Evolutionary conservation across 805 yeast genomes (phyloP).

Genomic region (Debaryomyces hansenii): DNA sequence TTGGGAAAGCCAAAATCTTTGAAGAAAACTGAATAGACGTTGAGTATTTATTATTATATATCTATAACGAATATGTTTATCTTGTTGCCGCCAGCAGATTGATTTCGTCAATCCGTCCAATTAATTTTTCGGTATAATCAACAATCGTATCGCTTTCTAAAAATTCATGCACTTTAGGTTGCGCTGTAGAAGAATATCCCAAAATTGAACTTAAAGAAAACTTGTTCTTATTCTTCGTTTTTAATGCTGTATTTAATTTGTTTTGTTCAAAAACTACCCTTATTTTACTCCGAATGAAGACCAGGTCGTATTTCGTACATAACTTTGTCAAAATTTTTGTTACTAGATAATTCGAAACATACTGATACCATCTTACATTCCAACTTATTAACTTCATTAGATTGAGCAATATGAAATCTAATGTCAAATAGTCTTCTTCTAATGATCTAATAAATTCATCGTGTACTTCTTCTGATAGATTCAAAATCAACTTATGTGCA

Average conservation of each 20-base stretch:
- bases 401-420: constrained; percentile 34
- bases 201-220: constrained; percentile 8
- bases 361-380: constrained; percentile 64
- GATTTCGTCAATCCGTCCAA: constrained; percentile 29
- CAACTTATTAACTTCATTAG: constrained; percentile 57
- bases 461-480: constrained; percentile 16
- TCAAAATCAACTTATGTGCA: constrained; percentile 35
- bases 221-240: constrained; percentile 9
- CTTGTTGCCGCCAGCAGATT: constrained; percentile 2
- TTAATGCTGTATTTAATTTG: constrained; percentile 13
- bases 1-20: constrained; percentile 36
- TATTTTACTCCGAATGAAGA: constrained; percentile 38
- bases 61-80: constrained; percentile 1
- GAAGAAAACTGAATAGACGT: constrained; percentile 10
- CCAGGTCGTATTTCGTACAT: constrained; percentile 41
- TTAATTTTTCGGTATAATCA: constrained; percentile 27
- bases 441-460: constrained; percentile 23
- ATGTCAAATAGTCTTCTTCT: constrained; percentile 26
- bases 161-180: constrained; percentile 18
- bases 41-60: background rate
- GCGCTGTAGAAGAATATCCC: constrained; percentile 6
- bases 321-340: constrained; percentile 45
- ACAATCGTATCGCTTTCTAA: constrained; percentile 31
- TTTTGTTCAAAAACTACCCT: constrained; percentile 38
- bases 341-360: constrained; percentile 45